Conservation (phyloP, 106 monocot genomes). For the Iris macrosiphon region DNA sequence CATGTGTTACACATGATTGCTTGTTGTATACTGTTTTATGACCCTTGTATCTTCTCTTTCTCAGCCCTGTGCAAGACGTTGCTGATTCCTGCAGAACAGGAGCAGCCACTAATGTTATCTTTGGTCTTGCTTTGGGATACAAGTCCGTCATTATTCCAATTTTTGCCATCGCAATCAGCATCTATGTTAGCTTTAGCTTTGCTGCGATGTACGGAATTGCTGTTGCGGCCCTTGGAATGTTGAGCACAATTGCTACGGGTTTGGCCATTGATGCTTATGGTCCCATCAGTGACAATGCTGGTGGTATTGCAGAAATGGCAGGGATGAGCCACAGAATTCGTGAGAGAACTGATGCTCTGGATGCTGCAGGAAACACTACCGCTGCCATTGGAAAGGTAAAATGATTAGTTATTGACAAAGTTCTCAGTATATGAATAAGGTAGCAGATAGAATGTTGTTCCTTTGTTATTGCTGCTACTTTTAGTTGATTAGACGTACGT, state of each 20-base stretch:
- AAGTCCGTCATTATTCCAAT: conserved; percentile 42
- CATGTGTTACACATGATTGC: too few species aligned
- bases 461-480: too few species aligned
- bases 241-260: conserved; percentile 42
- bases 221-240: conserved; percentile 41
- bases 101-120: conserved; percentile 47
- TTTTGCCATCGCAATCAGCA: conserved; percentile 30
- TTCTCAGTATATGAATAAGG: too few species aligned
- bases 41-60: neutral
- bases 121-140: conserved; percentile 41
- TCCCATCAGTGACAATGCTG: conserved; percentile 47
- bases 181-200: conserved; percentile 37
- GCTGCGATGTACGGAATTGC: conserved; percentile 47
- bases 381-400: conserved; percentile 47
- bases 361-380: conserved; percentile 51
- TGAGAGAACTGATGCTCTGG: conserved; percentile 37
- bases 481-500: too few species aligned
- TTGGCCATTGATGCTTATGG: conserved; percentile 44
- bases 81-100: conserved; percentile 45
- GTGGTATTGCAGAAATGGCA: conserved; percentile 32
- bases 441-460: too few species aligned
- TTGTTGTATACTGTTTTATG: neutral
- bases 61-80: conserved; percentile 39
- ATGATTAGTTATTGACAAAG: too few species aligned
- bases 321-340: conserved; percentile 39